Evolutionary conservation across 441 rosid genomes (phyloP).

Genomic region (Macaranga tanarius): DNA sequence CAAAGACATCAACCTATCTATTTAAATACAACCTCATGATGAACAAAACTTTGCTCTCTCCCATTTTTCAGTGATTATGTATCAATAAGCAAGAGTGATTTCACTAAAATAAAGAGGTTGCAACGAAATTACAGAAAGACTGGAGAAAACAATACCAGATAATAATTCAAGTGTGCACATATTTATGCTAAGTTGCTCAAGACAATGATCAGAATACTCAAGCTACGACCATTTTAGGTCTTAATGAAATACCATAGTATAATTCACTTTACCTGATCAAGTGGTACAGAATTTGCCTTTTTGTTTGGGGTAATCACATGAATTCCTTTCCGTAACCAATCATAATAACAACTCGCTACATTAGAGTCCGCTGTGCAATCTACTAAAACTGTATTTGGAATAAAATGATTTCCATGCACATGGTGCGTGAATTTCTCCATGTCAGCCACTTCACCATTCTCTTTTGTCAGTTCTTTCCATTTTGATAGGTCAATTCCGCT

Average conservation of each 20-base stretch:
- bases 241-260: background rate
- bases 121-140: too few relatives aligned
- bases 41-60: too few relatives aligned
- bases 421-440: conserved; percentile 69
- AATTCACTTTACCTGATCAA: conserved; percentile 55
- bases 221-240: background rate
- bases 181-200: too few relatives aligned
- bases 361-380: conserved; percentile 89
- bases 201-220: background rate
- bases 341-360: conserved; percentile 66
- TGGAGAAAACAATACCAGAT: too few relatives aligned
- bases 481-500: conserved; percentile 78
- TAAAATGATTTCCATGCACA: conserved; percentile 77
- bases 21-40: too few relatives aligned
- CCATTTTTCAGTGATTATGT: too few relatives aligned
- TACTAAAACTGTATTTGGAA: conserved; percentile 85
- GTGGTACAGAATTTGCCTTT: conserved; percentile 94
- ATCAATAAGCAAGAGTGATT: too few relatives aligned
- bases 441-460: conserved; percentile 67
- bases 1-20: too few relatives aligned
- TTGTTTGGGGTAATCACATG: conserved; percentile 93
- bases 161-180: too few relatives aligned
- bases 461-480: conserved; percentile 69
- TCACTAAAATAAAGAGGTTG: too few relatives aligned
- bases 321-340: conserved; percentile 82